Evolutionary conservation across 345 rosid genomes (phyloP), one percentile per base, ranked within the genome.

Genomic region (Syzygium aromaticum): DNA sequence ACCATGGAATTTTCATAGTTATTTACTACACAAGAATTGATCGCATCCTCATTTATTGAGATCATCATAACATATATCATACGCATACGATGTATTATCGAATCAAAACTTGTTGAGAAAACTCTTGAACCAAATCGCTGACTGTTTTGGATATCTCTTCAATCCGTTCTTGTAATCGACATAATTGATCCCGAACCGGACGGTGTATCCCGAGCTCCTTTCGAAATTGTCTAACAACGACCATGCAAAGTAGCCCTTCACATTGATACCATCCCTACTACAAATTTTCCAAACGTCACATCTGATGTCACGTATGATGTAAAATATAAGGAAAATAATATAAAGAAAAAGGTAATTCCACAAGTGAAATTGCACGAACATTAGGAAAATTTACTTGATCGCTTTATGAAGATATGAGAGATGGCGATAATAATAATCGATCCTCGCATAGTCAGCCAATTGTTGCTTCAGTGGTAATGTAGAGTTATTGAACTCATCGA

Each of bases 191-290:
- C 96, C 95, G 28, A 90, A 94, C 49, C 95, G 90, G 51, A 88
- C 85, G 0, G 94, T 92, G 86, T 90, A 95, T 54, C 98, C 96
- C 15, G 87, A 87, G 73, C 54, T 52, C 97, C 97, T 93, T 77
- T 93, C 94, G 11, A 95, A 96, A 88, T 95, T 91, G 86, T 94
- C 96, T 11, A 93, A 51, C 80, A 95, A 92, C 33, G 94, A 89
- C 98, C 97, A 94, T 57, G 86, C 88, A 12, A 86, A 92, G 84
- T 94, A 95, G 27, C 93, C 94, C 88, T 89, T 93, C 57, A 94
- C 94, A 52, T 92, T 87, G 1, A 89, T 94, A 64, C 95, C 95
- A 51, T 92, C 94, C 89, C 91, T 93, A 57, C 88, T 6, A 33
- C 30, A 28, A 56, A 46, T 40, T 28, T 25, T 22, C 19, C 28